Percentiles rank a stretch among this genome's conserved stretches.
Conservation (phyloP, 176 grass and related monocot genomes). For the Phoenix roebelenii region DNA sequence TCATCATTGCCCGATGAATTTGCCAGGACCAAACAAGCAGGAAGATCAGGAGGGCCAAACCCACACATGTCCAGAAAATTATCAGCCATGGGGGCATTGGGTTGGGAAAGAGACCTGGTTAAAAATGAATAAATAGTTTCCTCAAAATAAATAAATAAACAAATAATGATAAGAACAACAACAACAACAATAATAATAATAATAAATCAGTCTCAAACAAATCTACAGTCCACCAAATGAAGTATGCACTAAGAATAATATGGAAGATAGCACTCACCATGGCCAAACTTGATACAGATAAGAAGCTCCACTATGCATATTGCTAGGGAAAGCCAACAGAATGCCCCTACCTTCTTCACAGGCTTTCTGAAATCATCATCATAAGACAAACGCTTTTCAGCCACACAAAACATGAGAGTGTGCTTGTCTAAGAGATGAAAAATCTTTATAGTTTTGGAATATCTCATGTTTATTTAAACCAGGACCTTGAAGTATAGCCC, state of each 20-base stretch:
- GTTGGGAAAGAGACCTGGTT: conserved; percentile 75
- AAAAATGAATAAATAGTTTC: neutral
- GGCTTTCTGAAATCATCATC: conserved; percentile 55
- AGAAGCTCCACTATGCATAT: conserved; percentile 98
- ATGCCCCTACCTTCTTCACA: conserved; percentile 92
- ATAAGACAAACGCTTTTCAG: too few relatives aligned
- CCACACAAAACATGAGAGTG: too few relatives aligned
- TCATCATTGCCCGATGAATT: conserved; percentile 55
- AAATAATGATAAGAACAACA: too few relatives aligned
- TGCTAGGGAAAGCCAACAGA: conserved; percentile 92
- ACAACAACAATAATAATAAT: too few relatives aligned
- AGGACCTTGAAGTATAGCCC: neutral
- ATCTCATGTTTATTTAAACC: neutral
- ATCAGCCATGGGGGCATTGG: conserved; percentile 77
- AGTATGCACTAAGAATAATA: too few relatives aligned
- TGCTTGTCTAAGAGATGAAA: too few relatives aligned
- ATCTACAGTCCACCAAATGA: too few relatives aligned
- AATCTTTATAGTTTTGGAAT: too few relatives aligned
- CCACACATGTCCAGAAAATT: conserved; percentile 48
- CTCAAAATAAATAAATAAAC: too few relatives aligned
- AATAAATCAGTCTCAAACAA: too few relatives aligned
- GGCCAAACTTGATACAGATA: conserved; percentile 88
- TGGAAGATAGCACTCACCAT: neutral
- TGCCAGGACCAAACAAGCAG: conserved; percentile 80
- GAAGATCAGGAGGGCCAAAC: conserved; percentile 34